Base-by-base conservation (phyloP, 805 yeast species). In the Candida ponderosae region DNA sequence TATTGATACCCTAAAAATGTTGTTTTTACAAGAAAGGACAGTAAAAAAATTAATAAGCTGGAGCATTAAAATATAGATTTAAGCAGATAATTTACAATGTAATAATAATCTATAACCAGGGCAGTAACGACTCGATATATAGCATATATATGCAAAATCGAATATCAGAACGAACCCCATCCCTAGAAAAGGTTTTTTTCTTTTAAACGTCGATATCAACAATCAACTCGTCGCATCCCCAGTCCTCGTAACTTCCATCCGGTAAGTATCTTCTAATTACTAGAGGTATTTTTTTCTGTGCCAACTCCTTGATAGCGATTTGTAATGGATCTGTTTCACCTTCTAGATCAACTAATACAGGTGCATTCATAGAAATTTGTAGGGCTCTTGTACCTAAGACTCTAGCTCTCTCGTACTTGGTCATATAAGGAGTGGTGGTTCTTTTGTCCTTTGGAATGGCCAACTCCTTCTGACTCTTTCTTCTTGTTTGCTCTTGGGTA, bases 241-340 rank as follows among this genome's bases (percentile, higher is more conserved):
- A 93, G 59, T 93, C 98, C 65, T 93, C 98, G 54, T 78, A 90
- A 37, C 94, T 77, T 6, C 97, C 96, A 58, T 94, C 98, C 4
- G 99, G 98, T 50, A 93, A 72, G 57, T 87, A 94, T 63, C 99
- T 75, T 73, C 99, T 79, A 34, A 93, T 85, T 33, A 94, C 95
- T 52, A 93, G 72, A 1, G 98, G 99, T 40, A 94, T 88, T 60
- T 89, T 93, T 62, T 85, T 79, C 62, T 93, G 97, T 1, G 95
- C 76, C 45, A 93, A 73, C 62, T 93, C 99, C 62, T 94, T 93
- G 86, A 87, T 82, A 42, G 99, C 97, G 44, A 93, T 93, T 62
- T 89, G 96, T 56, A 93, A 69, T 13, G 99, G 98, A 60, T 93
- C 99, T 3, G 98, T 94, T 62, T 94, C 99, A 56, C 98, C 98